phyloP scores from a whole-genome alignment of 1,139 yeast genomes.

The Lodderomyces orthopsilosis region DNA sequence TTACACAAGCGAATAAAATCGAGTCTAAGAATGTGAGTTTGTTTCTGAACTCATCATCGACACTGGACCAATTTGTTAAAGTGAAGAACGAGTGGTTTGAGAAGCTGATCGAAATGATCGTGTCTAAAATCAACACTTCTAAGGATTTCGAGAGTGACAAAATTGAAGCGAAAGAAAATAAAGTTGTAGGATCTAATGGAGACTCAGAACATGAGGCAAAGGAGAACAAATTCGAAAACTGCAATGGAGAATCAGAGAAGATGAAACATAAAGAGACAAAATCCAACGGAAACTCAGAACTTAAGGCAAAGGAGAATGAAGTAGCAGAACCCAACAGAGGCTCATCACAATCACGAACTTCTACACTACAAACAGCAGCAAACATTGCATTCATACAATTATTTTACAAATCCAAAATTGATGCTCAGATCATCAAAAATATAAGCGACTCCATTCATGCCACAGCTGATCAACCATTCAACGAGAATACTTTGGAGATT shows the following conservation, averaged over 20 bases:
- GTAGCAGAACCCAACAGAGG: not conserved
- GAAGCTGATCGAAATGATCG: not conserved
- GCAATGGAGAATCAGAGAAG: slow-evolving; percentile 1
- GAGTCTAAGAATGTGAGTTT: not conserved
- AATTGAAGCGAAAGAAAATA: not conserved
- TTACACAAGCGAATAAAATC: not conserved
- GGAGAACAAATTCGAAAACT: not conserved
- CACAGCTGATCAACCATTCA: slow-evolving; percentile 8
- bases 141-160: not conserved
- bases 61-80: not conserved
- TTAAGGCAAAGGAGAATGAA: slow-evolving; percentile 3
- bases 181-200: not conserved
- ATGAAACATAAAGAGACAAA: no score
- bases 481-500: slow-evolving; percentile 15
- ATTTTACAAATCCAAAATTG: slow-evolving; percentile 17
- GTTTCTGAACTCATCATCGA: not conserved
- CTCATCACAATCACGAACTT: not conserved
- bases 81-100: not conserved
- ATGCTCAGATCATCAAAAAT: slow-evolving; percentile 9
- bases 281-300: not conserved
- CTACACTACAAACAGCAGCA: slow-evolving; percentile 18
- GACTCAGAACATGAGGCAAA: not conserved
- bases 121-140: not conserved
- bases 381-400: slow-evolving; percentile 25
- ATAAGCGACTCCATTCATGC: not conserved